A percentile compares a stretch with the other conserved stretches of the same genome.
phyloP scores from a whole-genome alignment of 805 yeast species.

The Brettanomyces bruxellensis region DNA sequence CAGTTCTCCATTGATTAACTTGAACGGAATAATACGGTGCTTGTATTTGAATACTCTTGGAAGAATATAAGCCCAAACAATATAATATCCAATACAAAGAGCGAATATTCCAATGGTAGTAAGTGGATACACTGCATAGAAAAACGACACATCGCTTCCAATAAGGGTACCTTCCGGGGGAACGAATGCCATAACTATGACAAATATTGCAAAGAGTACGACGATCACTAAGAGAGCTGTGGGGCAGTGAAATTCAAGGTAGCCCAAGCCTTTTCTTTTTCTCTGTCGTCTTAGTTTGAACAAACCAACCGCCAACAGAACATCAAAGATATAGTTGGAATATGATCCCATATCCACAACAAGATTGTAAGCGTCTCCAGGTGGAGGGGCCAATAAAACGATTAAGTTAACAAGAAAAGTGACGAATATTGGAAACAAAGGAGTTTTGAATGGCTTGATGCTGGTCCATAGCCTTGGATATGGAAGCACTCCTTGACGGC shows the following conservation, averaged over 20 bases:
- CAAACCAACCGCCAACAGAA: conserved; percentile 57
- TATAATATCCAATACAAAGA: conserved; percentile 27
- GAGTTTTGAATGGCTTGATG: conserved; percentile 65
- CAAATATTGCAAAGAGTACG: conserved; percentile 27
- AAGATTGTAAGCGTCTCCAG: conserved; percentile 83
- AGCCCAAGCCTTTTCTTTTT: conserved; percentile 26
- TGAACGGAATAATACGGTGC: conserved; percentile 25
- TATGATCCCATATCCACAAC: conserved; percentile 72
- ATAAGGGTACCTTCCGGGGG: conserved; percentile 32
- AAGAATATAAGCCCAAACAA: conserved; percentile 28
- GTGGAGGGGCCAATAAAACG: conserved; percentile 72
- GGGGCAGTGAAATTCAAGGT: conserved; percentile 26
- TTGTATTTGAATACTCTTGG: conserved; percentile 27
- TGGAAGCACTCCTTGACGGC: conserved; percentile 76
- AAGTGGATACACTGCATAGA: conserved; percentile 33
- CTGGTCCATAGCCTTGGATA: conserved; percentile 64
- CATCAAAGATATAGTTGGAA: conserved; percentile 70
- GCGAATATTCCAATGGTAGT: conserved; percentile 27
- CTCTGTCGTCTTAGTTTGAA: conserved; percentile 33
- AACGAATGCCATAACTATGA: conserved; percentile 32
- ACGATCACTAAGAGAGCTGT: conserved; percentile 26
- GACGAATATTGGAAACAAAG: conserved; percentile 62
- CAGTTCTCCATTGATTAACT: conserved; percentile 28
- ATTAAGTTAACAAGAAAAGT: conserved; percentile 72
- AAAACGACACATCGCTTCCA: conserved; percentile 34